Evolutionary conservation across 345 rosid genomes (phyloP).

Genomic region (Citrus reticulata): DNA sequence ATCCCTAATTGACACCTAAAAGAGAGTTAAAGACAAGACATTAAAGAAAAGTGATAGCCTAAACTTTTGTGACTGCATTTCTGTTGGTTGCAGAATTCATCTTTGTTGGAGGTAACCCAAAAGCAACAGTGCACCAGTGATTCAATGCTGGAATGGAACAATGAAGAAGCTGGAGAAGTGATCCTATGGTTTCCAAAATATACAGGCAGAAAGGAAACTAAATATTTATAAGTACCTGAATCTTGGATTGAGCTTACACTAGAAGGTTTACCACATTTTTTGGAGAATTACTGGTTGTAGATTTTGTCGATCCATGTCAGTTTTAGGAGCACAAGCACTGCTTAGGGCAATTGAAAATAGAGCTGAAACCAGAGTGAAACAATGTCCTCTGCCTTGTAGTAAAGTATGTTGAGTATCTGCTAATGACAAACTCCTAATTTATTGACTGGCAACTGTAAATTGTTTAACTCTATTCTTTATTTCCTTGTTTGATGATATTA

Average conservation of each 20-base stretch:
- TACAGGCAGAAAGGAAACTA: background rate
- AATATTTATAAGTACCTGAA: background rate
- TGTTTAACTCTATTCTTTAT: too few relatives aligned
- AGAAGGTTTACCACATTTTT: background rate
- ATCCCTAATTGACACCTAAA: background rate
- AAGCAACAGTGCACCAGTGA: slow-evolving; percentile 21
- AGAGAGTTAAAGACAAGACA: background rate
- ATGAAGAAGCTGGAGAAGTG: background rate
- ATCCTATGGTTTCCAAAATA: too few relatives aligned
- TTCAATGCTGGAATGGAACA: background rate
- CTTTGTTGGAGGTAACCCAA: slow-evolving; percentile 58
- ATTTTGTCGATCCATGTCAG: background rate
- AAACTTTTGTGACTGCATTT: slow-evolving; percentile 19
- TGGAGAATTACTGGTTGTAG: background rate
- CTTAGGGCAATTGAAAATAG: background rate
- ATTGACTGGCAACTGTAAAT: too few relatives aligned
- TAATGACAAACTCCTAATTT: too few relatives aligned
- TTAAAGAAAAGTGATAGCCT: background rate
- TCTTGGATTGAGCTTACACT: background rate
- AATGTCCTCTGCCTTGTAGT: background rate
- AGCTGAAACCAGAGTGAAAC: background rate
- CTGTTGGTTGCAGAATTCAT: slow-evolving; percentile 59
- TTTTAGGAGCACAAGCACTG: background rate
- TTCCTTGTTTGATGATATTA: too few relatives aligned
- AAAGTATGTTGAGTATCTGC: background rate